These are phyloP conservation scores for Sporothrix curviconia DNA, from an alignment of 2,329 filamentous ascomycete genomes.

Conservation along the genomic window DNA sequence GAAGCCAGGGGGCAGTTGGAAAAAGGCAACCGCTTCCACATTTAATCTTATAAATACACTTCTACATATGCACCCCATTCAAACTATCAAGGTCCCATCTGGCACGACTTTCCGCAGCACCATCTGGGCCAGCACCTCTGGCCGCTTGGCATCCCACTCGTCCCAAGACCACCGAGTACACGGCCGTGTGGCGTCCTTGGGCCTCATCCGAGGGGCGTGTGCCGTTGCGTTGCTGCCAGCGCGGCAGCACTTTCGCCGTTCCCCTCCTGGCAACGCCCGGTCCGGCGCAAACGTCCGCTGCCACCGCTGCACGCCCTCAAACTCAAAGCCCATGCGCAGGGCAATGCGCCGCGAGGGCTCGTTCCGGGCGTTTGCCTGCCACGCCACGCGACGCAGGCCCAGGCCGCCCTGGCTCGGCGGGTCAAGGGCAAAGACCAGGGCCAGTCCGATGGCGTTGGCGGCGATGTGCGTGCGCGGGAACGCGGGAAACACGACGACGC, in stretches of 20 bases:
- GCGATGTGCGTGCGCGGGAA: conserved; percentile 11
- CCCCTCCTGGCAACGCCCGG: not conserved
- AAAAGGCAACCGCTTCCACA: conserved; percentile 2
- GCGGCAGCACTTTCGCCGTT: not conserved
- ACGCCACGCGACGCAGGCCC: conserved; percentile 8
- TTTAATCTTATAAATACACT: not conserved
- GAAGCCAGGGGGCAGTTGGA: not conserved
- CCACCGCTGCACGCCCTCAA: conserved; percentile 11
- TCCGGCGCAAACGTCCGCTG: not conserved
- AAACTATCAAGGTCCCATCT: too few species aligned
- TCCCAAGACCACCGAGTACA: conserved; percentile 16
- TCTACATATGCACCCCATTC: too few species aligned
- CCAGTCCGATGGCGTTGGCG: conserved; percentile 6
- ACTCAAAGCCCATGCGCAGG: conserved; percentile 6
- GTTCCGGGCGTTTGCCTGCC: conserved; percentile 7
- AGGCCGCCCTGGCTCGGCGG: not conserved
- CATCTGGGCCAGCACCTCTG: conserved; percentile 4
- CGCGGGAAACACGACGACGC: conserved; percentile 7
- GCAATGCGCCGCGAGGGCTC: not conserved
- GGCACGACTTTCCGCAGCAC: too few species aligned
- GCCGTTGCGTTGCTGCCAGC: not conserved
- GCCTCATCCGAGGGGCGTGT: not conserved
- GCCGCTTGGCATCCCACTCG: conserved; percentile 15
- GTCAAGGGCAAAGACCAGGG: conserved; percentile 3
- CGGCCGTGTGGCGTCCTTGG: conserved; percentile 11